Conservation (phyloP, 2,329 filamentous ascomycete genomes). For the Ploettnerulaceae sp. region DNA sequence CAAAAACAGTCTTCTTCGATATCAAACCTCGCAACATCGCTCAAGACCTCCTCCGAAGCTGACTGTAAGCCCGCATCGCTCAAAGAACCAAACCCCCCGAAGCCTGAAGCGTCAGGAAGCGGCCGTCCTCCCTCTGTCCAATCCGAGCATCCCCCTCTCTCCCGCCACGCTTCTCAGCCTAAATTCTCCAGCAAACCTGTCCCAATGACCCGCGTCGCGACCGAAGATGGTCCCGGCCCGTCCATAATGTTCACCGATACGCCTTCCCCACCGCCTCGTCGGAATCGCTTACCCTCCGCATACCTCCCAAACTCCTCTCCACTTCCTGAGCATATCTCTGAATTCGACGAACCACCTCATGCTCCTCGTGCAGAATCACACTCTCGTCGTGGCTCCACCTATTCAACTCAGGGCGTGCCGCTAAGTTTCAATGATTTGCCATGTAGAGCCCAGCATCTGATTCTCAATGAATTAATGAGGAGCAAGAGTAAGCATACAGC, state of each 20-base stretch:
- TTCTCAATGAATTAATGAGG: constrained; percentile 59
- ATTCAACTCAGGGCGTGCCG: constrained; percentile 58
- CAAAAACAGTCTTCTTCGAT: constrained; percentile 15
- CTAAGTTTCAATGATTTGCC: constrained; percentile 84
- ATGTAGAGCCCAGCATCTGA: constrained; percentile 51
- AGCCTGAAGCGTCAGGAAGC: background rate
- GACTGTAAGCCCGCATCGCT: constrained; percentile 16
- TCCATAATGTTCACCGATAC: constrained; percentile 69
- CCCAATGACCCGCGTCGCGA: constrained; percentile 62
- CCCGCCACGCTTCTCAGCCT: constrained; percentile 50
- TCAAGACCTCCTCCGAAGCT: constrained; percentile 10
- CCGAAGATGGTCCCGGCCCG: constrained; percentile 60
- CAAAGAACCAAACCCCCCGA: constrained; percentile 10
- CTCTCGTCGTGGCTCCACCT: constrained; percentile 38
- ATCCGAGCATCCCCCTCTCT: constrained; percentile 43
- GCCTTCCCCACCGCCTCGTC: constrained; percentile 29
- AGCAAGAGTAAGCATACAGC: constrained; percentile 65
- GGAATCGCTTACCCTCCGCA: constrained; percentile 27
- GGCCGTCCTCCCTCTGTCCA: constrained; percentile 32
- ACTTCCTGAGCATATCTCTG: constrained; percentile 19
- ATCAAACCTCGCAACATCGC: constrained; percentile 18
- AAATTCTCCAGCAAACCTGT: constrained; percentile 70
- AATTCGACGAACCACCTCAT: constrained; percentile 13
- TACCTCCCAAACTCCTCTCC: constrained; percentile 19
- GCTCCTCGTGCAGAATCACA: background rate